Evolutionary conservation across 805 yeast species (phyloP).

Genomic region (Barnettozyma wickerhamii): DNA sequence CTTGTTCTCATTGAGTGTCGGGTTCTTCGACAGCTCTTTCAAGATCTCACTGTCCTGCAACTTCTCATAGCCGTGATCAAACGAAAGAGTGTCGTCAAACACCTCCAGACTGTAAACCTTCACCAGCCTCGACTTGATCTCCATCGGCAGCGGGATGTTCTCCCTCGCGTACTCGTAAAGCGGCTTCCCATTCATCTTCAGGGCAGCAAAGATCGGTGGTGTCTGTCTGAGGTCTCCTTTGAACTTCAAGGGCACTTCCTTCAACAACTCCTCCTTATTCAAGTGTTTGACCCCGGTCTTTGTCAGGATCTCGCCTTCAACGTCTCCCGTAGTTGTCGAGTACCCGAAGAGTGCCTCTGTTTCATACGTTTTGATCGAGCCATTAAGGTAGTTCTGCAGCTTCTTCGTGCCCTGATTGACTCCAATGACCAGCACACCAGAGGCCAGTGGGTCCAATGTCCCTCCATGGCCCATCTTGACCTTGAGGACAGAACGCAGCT

Average conservation of each 20-base stretch:
- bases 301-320: slow-evolving; percentile 76
- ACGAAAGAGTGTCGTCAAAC: slow-evolving; percentile 46
- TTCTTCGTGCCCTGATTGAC: slow-evolving; percentile 89
- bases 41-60: slow-evolving; percentile 23
- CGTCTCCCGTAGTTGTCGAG: slow-evolving; percentile 90
- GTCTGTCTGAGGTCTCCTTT: slow-evolving; percentile 81
- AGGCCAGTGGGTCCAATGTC: slow-evolving; percentile 90
- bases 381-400: slow-evolving; percentile 65
- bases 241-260: slow-evolving; percentile 53
- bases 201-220: slow-evolving; percentile 93
- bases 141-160: slow-evolving; percentile 77
- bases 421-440: slow-evolving; percentile 91
- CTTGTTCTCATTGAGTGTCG: slow-evolving; percentile 53
- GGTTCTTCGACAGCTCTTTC: slow-evolving; percentile 35
- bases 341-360: slow-evolving; percentile 85
- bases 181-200: slow-evolving; percentile 92
- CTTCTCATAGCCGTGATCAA: slow-evolving; percentile 48
- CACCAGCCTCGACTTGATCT: slow-evolving; percentile 76
- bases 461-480: slow-evolving; percentile 98
- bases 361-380: slow-evolving; percentile 74
- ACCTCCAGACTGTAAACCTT: slow-evolving; percentile 52
- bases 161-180: slow-evolving; percentile 91
- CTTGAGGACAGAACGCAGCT: slow-evolving; percentile 45
- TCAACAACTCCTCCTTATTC: slow-evolving; percentile 45
- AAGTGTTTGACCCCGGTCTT: slow-evolving; percentile 54